Evolutionary conservation across 2,329 filamentous ascomycete species (phyloP).

Genomic region (Fusarium xyrophilum): DNA sequence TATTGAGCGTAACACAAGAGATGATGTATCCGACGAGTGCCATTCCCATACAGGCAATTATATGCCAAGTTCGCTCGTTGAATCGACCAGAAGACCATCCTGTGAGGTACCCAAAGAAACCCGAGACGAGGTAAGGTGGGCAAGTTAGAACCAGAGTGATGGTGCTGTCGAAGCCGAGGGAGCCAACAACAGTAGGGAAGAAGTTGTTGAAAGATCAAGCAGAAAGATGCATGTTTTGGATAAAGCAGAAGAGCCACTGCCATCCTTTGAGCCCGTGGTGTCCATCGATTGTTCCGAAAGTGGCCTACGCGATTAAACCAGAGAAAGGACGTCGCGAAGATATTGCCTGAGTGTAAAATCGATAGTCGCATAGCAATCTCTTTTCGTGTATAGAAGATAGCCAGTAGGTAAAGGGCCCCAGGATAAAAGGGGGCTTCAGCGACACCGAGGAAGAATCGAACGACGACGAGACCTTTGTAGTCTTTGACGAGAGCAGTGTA

Average conservation of each 20-base stretch:
- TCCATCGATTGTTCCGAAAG: constrained; percentile 46
- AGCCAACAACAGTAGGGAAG: constrained; percentile 44
- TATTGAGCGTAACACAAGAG: constrained; percentile 43
- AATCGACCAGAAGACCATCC: constrained; percentile 53
- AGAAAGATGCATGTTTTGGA: constrained; percentile 49
- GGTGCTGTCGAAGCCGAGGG: constrained; percentile 46
- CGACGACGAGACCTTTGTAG: constrained; percentile 43
- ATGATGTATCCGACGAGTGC: constrained; percentile 51
- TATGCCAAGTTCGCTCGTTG: constrained; percentile 50
- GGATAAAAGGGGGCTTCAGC: constrained; percentile 64
- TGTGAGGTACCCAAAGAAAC: constrained; percentile 50
- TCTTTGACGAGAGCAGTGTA: constrained; percentile 54
- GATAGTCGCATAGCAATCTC: constrained; percentile 45
- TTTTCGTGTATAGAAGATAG: constrained; percentile 51
- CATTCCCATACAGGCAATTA: constrained; percentile 46
- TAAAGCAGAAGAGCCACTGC: constrained; percentile 47
- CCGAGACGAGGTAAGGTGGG: constrained; percentile 54
- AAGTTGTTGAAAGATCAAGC: constrained; percentile 45
- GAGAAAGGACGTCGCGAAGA: constrained; percentile 49
- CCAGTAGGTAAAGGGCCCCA: constrained; percentile 50
- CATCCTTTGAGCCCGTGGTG: constrained; percentile 40
- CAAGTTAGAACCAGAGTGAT: constrained; percentile 55
- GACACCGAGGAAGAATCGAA: constrained; percentile 54
- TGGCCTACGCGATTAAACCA: constrained; percentile 53
- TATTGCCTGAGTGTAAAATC: constrained; percentile 43